Conservation (phyloP, 2,329 filamentous ascomycete species). For the Canariomyces notabilis region DNA sequence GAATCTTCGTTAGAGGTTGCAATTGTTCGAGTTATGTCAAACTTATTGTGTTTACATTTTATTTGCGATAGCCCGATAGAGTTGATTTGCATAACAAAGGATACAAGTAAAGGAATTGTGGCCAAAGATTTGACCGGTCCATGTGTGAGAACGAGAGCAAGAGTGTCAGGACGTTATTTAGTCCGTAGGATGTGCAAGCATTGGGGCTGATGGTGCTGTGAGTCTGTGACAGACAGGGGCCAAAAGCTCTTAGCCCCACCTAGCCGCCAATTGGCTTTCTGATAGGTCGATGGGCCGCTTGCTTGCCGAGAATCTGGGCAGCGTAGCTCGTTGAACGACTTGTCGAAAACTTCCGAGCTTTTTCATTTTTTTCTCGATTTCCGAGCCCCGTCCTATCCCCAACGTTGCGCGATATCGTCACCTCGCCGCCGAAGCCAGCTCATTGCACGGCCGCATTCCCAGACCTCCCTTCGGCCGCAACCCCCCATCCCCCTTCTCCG, state of each 20-base stretch:
- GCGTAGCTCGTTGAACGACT: slow-evolving; percentile 20
- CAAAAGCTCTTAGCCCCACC: slow-evolving; percentile 21
- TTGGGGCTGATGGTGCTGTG: too few relatives aligned
- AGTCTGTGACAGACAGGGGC: too few relatives aligned
- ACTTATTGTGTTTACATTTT: too few relatives aligned
- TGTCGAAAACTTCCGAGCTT: slow-evolving; percentile 33
- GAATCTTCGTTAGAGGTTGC: too few relatives aligned
- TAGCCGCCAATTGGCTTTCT: slow-evolving; percentile 23
- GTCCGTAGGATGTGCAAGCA: too few relatives aligned
- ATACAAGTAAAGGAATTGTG: too few relatives aligned
- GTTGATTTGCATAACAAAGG: too few relatives aligned
- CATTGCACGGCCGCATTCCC: slow-evolving; percentile 13
- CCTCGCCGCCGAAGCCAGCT: slow-evolving; percentile 14
- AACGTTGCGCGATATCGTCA: slow-evolving; percentile 24
- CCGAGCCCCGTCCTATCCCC: slow-evolving; percentile 15
- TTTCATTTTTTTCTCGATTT: slow-evolving; percentile 29
- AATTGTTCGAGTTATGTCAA: too few relatives aligned
- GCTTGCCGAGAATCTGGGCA: slow-evolving; percentile 19
- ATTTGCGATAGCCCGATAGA: too few relatives aligned
- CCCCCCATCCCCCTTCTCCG: slow-evolving; percentile 6
- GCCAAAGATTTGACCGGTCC: too few relatives aligned
- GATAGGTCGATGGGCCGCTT: slow-evolving; percentile 22
- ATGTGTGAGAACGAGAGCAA: too few relatives aligned
- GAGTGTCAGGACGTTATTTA: too few relatives aligned
- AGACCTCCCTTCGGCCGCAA: slow-evolving; percentile 7